phyloP scores from a whole-genome alignment of 805 yeast species.

The Candida nanaspora region DNA sequence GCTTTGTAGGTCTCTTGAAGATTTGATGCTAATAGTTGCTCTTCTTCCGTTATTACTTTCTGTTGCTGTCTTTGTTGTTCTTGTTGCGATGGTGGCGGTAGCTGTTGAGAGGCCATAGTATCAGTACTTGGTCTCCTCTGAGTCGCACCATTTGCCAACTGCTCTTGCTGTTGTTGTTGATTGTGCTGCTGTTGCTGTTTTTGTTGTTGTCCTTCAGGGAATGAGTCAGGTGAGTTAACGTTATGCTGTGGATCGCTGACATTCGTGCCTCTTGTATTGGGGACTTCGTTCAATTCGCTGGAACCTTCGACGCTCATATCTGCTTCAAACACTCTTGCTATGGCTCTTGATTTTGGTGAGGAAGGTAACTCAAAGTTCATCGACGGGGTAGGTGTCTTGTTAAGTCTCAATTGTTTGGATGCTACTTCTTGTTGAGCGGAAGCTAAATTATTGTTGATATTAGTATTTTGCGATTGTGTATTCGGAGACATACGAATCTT shows the following conservation, averaged over 20 bases:
- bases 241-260: constrained; percentile 2
- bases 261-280: constrained; percentile 7
- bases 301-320: constrained; percentile 19
- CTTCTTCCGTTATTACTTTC: constrained; percentile 40
- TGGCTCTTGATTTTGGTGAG: constrained; percentile 16
- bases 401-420: constrained; percentile 4
- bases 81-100: constrained; percentile 8
- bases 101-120: constrained; percentile 11
- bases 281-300: constrained; percentile 16
- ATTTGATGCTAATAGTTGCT: constrained; percentile 60
- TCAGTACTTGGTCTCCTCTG: constrained; percentile 19
- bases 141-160: not conserved
- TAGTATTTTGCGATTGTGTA: not conserved
- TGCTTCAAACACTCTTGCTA: constrained; percentile 13
- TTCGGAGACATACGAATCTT: constrained; percentile 1
- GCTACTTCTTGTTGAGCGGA: constrained; percentile 1
- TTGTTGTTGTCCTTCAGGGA: constrained; percentile 10
- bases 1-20: constrained; percentile 68
- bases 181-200: constrained; percentile 1
- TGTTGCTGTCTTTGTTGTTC: constrained; percentile 8
- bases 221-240: constrained; percentile 18
- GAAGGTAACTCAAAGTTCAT: constrained; percentile 13
- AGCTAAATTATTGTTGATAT: not conserved
- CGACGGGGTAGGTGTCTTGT: constrained; percentile 13
- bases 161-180: constrained; percentile 4